Conservation (phyloP, 768 basidiomycete genomes). For the Astraeus odoratus region DNA sequence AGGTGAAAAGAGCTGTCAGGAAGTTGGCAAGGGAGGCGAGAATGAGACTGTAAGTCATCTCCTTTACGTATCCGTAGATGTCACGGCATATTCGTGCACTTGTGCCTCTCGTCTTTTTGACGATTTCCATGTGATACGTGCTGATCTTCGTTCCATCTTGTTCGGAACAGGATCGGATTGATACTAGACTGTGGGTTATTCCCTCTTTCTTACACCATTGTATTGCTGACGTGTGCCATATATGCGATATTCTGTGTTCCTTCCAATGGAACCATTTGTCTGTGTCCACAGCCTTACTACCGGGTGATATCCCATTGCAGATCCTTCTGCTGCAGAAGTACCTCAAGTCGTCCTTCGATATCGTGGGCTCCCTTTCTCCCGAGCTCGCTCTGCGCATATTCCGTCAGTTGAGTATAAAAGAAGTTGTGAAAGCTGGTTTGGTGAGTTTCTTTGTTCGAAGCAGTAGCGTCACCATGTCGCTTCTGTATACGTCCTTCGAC, state of each 20-base stretch:
- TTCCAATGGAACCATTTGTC: conserved; percentile 1
- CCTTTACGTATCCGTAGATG: background rate
- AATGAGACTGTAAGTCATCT: conserved; percentile 59
- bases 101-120: too few relatives aligned
- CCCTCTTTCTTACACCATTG: background rate
- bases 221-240: background rate
- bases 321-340: conserved; percentile 84
- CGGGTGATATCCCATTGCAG: conserved; percentile 80
- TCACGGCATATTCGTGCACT: background rate
- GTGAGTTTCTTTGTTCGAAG: conserved; percentile 15
- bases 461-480: background rate
- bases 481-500: too few relatives aligned
- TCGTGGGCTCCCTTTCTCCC: conserved; percentile 65
- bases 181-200: conserved; percentile 20
- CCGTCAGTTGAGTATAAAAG: conserved; percentile 47
- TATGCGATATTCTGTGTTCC: conserved; percentile 1
- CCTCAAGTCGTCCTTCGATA: conserved; percentile 72
- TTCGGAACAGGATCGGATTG: conserved; percentile 19
- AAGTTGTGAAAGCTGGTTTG: conserved; percentile 47
- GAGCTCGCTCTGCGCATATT: conserved; percentile 61
- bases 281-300: conserved; percentile 52
- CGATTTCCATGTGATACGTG: background rate
- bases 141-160: background rate
- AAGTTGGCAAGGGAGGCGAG: conserved; percentile 58
- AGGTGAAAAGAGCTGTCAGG: conserved; percentile 58